Conservation (phyloP, 805 yeast species). For the Tetrapisispora taiwanensis region DNA sequence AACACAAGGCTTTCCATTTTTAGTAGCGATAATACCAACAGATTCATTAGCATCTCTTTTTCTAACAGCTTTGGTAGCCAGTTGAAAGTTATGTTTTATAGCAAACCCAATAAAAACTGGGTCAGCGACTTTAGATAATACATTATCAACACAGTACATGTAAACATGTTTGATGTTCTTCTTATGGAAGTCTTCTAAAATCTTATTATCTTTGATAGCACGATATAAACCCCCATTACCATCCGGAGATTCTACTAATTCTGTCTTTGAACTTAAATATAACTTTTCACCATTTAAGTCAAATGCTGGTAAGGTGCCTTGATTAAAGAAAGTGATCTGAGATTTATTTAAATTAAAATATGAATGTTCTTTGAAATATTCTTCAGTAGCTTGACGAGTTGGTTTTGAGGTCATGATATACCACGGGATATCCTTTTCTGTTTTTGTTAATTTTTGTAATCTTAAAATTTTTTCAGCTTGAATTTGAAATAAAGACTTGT, state of each 20-base stretch:
- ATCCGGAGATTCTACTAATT: constrained; percentile 81
- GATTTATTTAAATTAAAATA: constrained; percentile 59
- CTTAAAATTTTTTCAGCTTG: constrained; percentile 79
- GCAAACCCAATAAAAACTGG: constrained; percentile 82
- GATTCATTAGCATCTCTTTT: constrained; percentile 79
- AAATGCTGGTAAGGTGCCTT: constrained; percentile 91
- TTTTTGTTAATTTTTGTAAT: constrained; percentile 37
- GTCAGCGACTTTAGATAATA: constrained; percentile 85
- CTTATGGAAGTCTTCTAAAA: constrained; percentile 54
- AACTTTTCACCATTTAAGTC: constrained; percentile 58
- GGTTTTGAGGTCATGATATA: constrained; percentile 94
- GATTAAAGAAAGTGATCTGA: constrained; percentile 77
- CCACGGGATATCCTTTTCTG: constrained; percentile 46
- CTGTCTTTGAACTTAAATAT: constrained; percentile 44
- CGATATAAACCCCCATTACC: constrained; percentile 96
- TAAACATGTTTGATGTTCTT: constrained; percentile 82
- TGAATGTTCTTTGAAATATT: constrained; percentile 48
- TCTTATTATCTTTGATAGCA: constrained; percentile 56
- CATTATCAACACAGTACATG: constrained; percentile 95
- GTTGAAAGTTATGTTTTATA: constrained; percentile 48
- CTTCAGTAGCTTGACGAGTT: constrained; percentile 65
- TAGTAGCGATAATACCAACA: constrained; percentile 84
- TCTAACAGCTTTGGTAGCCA: constrained; percentile 92
- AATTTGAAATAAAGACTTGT: constrained; percentile 76
- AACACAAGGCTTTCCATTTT: constrained; percentile 65